Conservation (phyloP, 2,329 filamentous ascomycete genomes). For the Diplocarpon rosae region DNA sequence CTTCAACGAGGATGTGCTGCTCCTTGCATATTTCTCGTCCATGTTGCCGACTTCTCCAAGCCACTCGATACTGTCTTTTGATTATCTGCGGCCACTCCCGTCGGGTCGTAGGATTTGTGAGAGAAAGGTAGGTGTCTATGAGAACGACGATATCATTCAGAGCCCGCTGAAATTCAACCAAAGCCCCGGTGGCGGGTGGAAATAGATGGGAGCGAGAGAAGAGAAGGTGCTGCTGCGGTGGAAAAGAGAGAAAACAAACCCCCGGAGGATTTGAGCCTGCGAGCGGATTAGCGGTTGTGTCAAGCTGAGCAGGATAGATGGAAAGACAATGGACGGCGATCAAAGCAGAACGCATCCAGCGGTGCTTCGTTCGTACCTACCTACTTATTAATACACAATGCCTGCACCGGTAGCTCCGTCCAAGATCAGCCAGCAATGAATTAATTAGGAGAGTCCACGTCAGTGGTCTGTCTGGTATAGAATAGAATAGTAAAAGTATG, state of each 20-base stretch:
- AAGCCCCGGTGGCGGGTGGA: constrained; percentile 13
- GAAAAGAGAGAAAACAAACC: constrained; percentile 17
- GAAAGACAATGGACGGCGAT: constrained; percentile 11
- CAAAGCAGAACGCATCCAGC: constrained; percentile 7
- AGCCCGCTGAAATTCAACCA: constrained; percentile 28
- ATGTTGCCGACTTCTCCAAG: constrained; percentile 19
- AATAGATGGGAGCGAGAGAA: constrained; percentile 8
- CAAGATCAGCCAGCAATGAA: constrained; percentile 14
- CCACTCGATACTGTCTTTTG: constrained; percentile 10
- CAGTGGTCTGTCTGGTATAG: not conserved
- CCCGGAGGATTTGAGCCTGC: constrained; percentile 21
- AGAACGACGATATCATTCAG: constrained; percentile 25
- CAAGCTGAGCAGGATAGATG: constrained; percentile 10
- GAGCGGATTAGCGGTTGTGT: constrained; percentile 11
- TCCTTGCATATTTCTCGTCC: constrained; percentile 21
- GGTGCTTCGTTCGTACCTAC: not conserved
- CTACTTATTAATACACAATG: constrained; percentile 23
- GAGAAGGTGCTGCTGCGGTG: constrained; percentile 9
- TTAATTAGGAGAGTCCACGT: constrained; percentile 18
- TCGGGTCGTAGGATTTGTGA: constrained; percentile 5
- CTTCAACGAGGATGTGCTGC: constrained; percentile 29
- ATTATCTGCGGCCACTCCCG: constrained; percentile 7
- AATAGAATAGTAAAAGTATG: no score
- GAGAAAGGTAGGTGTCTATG: constrained; percentile 11
- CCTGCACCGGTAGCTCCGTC: constrained; percentile 26